Conservation (phyloP, 169 alveolate species). For the Eimeria praecox region DNA sequence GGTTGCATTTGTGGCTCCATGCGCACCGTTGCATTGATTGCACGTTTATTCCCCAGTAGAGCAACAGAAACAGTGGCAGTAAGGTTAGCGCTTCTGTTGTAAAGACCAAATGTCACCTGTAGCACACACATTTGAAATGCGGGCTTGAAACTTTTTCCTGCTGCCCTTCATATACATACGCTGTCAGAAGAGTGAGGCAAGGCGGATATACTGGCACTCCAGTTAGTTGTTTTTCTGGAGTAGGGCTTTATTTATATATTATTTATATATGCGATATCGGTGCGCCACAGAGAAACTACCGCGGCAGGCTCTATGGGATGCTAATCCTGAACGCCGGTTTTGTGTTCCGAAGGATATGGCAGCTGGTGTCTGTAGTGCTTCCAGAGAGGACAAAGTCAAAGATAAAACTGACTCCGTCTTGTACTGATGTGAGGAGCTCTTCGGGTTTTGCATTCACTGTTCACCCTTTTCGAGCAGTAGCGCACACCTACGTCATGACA, state of each 20-base stretch:
- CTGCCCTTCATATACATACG: neutral
- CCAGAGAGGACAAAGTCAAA: constrained; percentile 83
- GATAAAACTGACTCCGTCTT: constrained; percentile 53
- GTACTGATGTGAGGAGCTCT: constrained; percentile 58
- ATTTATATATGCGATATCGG: neutral
- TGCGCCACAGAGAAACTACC: constrained; percentile 85
- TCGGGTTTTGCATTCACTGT: neutral
- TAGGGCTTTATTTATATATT: neutral
- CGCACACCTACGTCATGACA: neutral
- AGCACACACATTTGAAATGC: neutral
- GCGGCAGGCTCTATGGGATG: constrained; percentile 87
- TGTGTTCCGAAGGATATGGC: constrained; percentile 87
- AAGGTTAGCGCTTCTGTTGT: neutral
- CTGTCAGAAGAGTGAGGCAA: neutral
- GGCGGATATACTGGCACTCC: neutral
- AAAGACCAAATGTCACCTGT: neutral
- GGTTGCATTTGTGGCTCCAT: neutral
- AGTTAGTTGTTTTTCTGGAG: neutral
- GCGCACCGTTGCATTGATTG: neutral
- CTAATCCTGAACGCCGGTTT: constrained; percentile 85
- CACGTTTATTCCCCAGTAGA: neutral
- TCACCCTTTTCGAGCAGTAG: neutral
- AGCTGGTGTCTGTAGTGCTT: constrained; percentile 85
- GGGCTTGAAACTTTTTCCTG: neutral
- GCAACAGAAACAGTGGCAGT: neutral